Percentiles rank a stretch among this genome's conserved stretches.
phyloP scores from a whole-genome alignment of 345 rosid species.

The Brassica incana region DNA sequence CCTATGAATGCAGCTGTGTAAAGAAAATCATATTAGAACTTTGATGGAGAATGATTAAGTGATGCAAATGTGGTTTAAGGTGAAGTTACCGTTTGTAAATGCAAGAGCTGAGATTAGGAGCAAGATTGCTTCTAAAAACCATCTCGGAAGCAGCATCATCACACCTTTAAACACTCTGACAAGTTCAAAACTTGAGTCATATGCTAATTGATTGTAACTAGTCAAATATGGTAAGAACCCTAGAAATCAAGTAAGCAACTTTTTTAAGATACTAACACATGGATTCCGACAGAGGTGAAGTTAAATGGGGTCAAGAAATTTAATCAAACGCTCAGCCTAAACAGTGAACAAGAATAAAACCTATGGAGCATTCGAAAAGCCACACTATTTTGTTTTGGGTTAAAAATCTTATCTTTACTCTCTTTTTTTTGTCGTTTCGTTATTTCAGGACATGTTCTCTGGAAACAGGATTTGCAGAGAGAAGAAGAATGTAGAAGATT shows the following conservation, averaged over 20 bases:
- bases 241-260: conserved; percentile 28
- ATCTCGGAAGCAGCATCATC: conserved; percentile 67
- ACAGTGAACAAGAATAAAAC: conserved; percentile 24
- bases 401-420: background rate
- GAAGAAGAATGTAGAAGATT: conserved; percentile 35
- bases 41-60: background rate
- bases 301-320: background rate
- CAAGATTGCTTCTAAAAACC: conserved; percentile 46
- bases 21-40: background rate
- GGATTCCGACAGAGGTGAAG: conserved; percentile 11
- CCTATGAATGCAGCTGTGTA: conserved; percentile 77
- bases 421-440: conserved; percentile 29
- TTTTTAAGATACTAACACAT: background rate
- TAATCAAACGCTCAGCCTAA: conserved; percentile 11
- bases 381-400: conserved; percentile 2
- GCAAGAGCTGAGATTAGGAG: conserved; percentile 48
- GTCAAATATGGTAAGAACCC: conserved; percentile 35
- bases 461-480: conserved; percentile 23
- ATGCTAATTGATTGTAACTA: background rate
- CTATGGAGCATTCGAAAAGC: conserved; percentile 39
- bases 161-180: conserved; percentile 5
- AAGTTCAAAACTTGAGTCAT: conserved; percentile 14
- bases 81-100: conserved; percentile 51
- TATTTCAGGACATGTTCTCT: conserved; percentile 16
- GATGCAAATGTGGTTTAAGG: background rate